These are phyloP conservation scores for Zanthoxylum bungeanum DNA, from an alignment of 345 rosid genomes.

Conservation along the genomic window DNA sequence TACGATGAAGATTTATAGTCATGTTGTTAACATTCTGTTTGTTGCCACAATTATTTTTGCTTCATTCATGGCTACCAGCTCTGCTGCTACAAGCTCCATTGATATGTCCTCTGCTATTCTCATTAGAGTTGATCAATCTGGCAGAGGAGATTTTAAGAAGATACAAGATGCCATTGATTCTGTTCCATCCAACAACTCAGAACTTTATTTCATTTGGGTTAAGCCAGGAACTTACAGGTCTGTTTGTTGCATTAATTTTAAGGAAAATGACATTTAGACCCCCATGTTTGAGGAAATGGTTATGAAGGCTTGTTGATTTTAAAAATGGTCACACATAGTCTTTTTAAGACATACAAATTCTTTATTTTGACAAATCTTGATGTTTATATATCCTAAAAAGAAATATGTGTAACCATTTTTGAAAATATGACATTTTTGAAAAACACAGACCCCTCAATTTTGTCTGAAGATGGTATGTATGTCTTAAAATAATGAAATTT, in stretches of 20 bases:
- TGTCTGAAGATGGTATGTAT: too few relatives aligned
- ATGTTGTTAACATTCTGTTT: background rate
- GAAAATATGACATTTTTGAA: too few relatives aligned
- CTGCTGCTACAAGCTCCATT: background rate
- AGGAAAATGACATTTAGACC: too few relatives aligned
- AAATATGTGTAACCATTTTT: too few relatives aligned
- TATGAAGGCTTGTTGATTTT: too few relatives aligned
- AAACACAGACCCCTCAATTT: too few relatives aligned
- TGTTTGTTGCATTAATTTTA: background rate
- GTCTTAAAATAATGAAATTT: too few relatives aligned
- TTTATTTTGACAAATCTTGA: too few relatives aligned
- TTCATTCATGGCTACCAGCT: slow-evolving; percentile 17
- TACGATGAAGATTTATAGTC: background rate
- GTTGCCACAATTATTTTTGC: slow-evolving; percentile 10
- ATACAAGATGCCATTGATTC: slow-evolving; percentile 72
- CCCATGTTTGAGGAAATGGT: too few relatives aligned
- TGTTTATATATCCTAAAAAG: too few relatives aligned
- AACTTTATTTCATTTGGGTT: slow-evolving; percentile 49
- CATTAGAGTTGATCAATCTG: slow-evolving; percentile 62
- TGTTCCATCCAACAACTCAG: slow-evolving; percentile 48
- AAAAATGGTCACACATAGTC: too few relatives aligned
- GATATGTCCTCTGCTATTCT: slow-evolving; percentile 42
- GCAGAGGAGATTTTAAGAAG: slow-evolving; percentile 58
- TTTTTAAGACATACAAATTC: too few relatives aligned
- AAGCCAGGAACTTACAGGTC: slow-evolving; percentile 74